Evolutionary conservation across 2,329 filamentous ascomycete species (phyloP), one percentile per base, ranked within the genome.

Genomic region (Nothophoma quercina): DNA sequence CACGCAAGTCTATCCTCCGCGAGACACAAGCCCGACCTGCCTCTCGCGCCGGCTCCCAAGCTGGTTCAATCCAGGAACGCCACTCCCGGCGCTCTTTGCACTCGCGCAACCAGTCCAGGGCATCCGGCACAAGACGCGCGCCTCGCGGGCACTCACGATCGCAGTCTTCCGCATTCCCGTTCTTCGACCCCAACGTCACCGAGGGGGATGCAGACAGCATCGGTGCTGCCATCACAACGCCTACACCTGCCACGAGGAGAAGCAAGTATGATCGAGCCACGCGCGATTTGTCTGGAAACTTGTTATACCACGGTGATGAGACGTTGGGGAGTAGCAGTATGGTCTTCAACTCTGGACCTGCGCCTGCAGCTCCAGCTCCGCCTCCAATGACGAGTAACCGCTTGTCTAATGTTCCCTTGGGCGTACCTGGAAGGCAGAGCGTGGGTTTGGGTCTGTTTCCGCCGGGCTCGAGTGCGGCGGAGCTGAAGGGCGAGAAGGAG

Each of bases 81-180:
- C 64, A 68, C 47, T 69, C 65, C 12, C 59, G 64, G 19, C 65
- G 59, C 51, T 64, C 61, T 0, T 45, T 62, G 26, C 62, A 68
- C 46, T 64, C 62, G 3, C 60, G 55, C 47, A 47, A 60, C 5
- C 63, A 62, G 26, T 68, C 64, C 16, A 60, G 58, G 4, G 54
- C 58, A 2, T 65, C 65, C 7, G 40, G 47, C 22, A 26, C 47
- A 13, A 34, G 32, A 26, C 66, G 65, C 29, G 60, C 60, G 32
- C 40, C 42, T 1, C 56, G 60, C 26, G 54, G 54, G 8, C 63
- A 53, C 33, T 67, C 65, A 1, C 66, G 63, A 50, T 55, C 62
- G 4, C 68, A 72, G 47, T 70, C 64, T 10, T 65, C 65, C 10
- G 64, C 67, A 10, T 70, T 65, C 46, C 68, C 68, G 3, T 59